Conservation (phyloP, 441 rosid genomes). For the Mallotus japonicus region DNA sequence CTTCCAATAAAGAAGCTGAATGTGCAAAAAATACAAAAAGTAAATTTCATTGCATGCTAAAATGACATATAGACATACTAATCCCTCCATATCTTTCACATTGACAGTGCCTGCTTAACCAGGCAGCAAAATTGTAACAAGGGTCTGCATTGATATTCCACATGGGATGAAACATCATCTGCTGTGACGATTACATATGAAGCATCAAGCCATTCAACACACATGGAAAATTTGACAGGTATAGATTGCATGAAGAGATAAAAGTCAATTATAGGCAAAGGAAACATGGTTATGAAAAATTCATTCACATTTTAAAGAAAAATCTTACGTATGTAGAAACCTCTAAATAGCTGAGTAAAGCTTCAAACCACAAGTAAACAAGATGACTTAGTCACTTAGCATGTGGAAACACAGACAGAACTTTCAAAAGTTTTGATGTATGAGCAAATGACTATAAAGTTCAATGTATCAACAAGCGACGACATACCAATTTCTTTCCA, state of each 20-base stretch:
- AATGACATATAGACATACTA: background rate
- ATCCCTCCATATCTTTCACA: background rate
- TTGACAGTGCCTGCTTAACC: background rate
- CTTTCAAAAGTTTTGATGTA: conserved; percentile 8
- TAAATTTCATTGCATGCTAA: conserved; percentile 5
- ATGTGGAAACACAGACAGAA: background rate
- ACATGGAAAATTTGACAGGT: background rate
- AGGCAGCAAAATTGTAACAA: background rate
- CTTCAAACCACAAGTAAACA: conserved; percentile 1
- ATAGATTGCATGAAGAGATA: background rate
- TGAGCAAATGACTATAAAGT: background rate
- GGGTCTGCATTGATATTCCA: background rate
- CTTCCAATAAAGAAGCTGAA: conserved; percentile 75
- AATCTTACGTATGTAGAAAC: background rate
- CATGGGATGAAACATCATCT: background rate
- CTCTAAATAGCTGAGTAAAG: background rate
- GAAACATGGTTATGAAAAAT: background rate
- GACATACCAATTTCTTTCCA: conserved; percentile 76
- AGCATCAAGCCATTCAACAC: background rate
- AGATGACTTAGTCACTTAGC: background rate
- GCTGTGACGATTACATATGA: background rate
- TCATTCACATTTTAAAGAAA: background rate
- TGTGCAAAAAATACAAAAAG: conserved; percentile 15
- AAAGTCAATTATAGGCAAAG: background rate
- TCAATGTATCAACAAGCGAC: conserved; percentile 13